phyloP scores from a whole-genome alignment of 371 early-diverging fungal genomes.

The Catenaria anguillulae region DNA sequence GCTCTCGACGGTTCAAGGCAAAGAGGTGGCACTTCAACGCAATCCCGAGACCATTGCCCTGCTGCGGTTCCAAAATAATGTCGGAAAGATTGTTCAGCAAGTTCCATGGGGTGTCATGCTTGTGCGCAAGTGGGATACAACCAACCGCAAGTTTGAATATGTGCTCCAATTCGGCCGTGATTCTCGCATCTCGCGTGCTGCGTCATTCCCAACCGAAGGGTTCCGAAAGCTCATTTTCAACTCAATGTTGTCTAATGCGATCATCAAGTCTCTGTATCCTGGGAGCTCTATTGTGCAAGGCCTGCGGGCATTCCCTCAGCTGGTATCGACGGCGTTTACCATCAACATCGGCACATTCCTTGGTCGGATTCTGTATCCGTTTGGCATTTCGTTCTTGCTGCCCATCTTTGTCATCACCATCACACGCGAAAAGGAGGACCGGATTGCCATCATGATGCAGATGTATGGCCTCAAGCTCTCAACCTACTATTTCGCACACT shows the following conservation, averaged over 20 bases:
- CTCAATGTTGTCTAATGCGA: slow-evolving; percentile 33
- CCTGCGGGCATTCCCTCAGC: slow-evolving; percentile 36
- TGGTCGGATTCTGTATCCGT: slow-evolving; percentile 50
- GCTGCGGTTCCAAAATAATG: neutral
- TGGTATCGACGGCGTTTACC: neutral
- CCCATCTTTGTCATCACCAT: slow-evolving; percentile 52
- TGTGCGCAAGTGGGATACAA: slow-evolving; percentile 25
- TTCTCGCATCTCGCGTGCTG: slow-evolving; percentile 25
- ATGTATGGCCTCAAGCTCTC: slow-evolving; percentile 44
- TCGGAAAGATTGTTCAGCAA: neutral
- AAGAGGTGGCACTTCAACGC: neutral
- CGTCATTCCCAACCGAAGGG: slow-evolving; percentile 35
- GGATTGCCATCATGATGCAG: neutral
- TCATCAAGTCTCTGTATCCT: slow-evolving; percentile 7
- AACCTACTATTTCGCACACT: slow-evolving; percentile 45
- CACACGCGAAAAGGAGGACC: slow-evolving; percentile 46
- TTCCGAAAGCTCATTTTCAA: slow-evolving; percentile 29
- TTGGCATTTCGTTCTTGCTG: slow-evolving; percentile 55
- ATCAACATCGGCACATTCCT: slow-evolving; percentile 12
- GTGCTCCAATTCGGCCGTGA: slow-evolving; percentile 29
- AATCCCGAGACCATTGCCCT: neutral
- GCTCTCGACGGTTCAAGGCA: neutral
- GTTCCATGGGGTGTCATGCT: slow-evolving; percentile 26
- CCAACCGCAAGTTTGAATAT: neutral
- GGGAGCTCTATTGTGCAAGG: slow-evolving; percentile 39